A percentile compares a stretch with the other conserved stretches of the same genome.
These are phyloP conservation scores for Verbena officinalis DNA, from an alignment of 257 asterid genomes.

Conservation along the genomic window DNA sequence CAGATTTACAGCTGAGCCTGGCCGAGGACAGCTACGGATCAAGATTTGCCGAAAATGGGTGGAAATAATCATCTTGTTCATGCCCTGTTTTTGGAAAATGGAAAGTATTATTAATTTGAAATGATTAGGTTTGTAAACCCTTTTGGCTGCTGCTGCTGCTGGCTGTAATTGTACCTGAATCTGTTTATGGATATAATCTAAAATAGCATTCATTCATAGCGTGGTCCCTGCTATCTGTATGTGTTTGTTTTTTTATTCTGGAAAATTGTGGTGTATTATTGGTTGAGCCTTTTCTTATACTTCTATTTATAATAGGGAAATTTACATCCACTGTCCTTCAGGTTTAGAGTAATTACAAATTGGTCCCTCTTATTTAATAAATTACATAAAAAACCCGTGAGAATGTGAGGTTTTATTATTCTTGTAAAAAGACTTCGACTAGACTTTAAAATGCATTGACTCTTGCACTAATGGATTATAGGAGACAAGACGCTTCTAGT, in stretches of 20 bases:
- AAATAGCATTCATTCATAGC: slow-evolving; percentile 44
- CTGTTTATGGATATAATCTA: slow-evolving; percentile 31
- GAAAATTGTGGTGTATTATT: slow-evolving; percentile 30
- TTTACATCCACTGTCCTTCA: no score
- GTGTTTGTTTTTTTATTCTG: slow-evolving; percentile 9
- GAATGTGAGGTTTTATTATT: no score
- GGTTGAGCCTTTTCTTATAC: slow-evolving; percentile 19
- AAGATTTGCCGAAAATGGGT: slow-evolving; percentile 40
- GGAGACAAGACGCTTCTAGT: no score
- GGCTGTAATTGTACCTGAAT: slow-evolving; percentile 22
- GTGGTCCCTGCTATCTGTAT: slow-evolving; percentile 46
- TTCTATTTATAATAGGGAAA: no score
- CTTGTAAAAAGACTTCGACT: no score
- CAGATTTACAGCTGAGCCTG: slow-evolving; percentile 18
- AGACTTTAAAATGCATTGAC: no score
- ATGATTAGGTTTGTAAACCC: slow-evolving; percentile 31
- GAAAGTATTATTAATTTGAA: slow-evolving; percentile 23
- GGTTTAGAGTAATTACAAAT: no score
- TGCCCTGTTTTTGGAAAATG: slow-evolving; percentile 40
- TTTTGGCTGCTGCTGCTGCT: not conserved
- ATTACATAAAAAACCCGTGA: no score
- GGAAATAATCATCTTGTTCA: slow-evolving; percentile 22
- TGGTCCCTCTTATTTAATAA: no score
- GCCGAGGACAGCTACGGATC: slow-evolving; percentile 5
- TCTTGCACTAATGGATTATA: no score